These are phyloP conservation scores for Lignosus rhinocerotis DNA, from an alignment of 1,284 basidiomycete species.

Conservation along the genomic window DNA sequence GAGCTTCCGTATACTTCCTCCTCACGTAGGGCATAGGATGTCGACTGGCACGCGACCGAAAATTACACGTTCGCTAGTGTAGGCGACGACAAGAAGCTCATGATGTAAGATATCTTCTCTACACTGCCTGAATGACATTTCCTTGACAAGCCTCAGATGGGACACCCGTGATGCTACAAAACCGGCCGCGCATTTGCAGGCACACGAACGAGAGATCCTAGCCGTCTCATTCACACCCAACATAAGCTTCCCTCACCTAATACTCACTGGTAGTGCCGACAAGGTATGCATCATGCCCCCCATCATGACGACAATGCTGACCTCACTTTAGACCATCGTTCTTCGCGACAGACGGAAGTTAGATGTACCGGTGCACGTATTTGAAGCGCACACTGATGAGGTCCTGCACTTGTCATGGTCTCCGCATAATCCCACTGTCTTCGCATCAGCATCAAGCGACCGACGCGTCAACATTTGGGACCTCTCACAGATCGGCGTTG, in stretches of 20 bases:
- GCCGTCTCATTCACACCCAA: constrained; percentile 90
- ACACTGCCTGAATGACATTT: neutral
- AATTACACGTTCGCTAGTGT: constrained; percentile 93
- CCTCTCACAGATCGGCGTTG: constrained; percentile 87
- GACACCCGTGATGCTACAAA: constrained; percentile 80
- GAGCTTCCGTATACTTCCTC: neutral
- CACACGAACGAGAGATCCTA: constrained; percentile 91
- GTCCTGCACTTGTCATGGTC: constrained; percentile 96
- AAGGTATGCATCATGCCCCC: constrained; percentile 53
- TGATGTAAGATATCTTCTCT: constrained; percentile 65
- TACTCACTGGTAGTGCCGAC: constrained; percentile 93
- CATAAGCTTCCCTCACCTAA: constrained; percentile 64
- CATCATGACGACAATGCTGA: neutral
- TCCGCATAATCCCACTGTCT: constrained; percentile 87
- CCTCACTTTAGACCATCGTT: constrained; percentile 69
- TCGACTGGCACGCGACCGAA: constrained; percentile 90
- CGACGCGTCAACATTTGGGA: constrained; percentile 97
- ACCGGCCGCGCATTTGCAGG: constrained; percentile 76
- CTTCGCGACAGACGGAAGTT: constrained; percentile 90
- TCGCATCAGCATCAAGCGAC: constrained; percentile 92
- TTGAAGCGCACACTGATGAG: constrained; percentile 94
- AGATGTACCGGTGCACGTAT: constrained; percentile 83
- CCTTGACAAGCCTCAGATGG: constrained; percentile 63
- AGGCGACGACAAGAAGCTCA: constrained; percentile 94
- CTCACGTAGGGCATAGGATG: constrained; percentile 63